Evolutionary conservation across 108 stramenopile species (phyloP), one percentile per base, ranked within the genome.

Genomic region (Pseudonitzschia multistriata): DNA sequence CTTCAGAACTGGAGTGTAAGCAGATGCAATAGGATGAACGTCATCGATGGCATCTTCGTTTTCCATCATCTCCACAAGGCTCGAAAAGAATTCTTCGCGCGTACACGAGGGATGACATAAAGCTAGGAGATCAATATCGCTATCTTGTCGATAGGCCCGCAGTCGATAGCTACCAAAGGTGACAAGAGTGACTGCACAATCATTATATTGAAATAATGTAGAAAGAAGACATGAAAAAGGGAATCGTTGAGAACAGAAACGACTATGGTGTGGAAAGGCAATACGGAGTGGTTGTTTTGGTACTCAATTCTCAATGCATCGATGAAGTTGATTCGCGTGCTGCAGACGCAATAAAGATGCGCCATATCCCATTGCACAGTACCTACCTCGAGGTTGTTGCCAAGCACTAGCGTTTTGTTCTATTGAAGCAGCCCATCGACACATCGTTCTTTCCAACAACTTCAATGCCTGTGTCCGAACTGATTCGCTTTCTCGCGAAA

Each of bases 1-100:
- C 62, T 93, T 93, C 62, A 93, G 74, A 13, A 93, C 91, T 27
- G 91, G 91, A 56, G 88, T 85, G 63, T 83, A 88, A 7, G 91
- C 91, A 3, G 66, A 68, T 27, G 78, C 69, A 33, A 92, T 88
- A 11, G 91, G 83, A 64, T 88, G 88, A 3, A 79, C 47, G 14
- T 57, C 70, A 22, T 55, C 11, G 49, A 72, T 68, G 34, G 50
- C 54, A 7, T 62, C 4, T 27, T 74, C 77, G 11, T 66, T 28
- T 63, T 76, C 64, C 66, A 92, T 66, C 27, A 81, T 24, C 3
- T 77, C 61, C 19, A 87, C 84, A 49, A 87, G 79, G 22, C 71
- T 74, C 5, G 57, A 59, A 60, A 92, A 92, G 63, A 92, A 92
- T 42, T 89, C 84, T 27, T 64, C 76, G 1, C 88, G 73, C 0